Base-by-base conservation (phyloP, 768 basidiomycete genomes). In the Vishniacozyma victoriae region DNA sequence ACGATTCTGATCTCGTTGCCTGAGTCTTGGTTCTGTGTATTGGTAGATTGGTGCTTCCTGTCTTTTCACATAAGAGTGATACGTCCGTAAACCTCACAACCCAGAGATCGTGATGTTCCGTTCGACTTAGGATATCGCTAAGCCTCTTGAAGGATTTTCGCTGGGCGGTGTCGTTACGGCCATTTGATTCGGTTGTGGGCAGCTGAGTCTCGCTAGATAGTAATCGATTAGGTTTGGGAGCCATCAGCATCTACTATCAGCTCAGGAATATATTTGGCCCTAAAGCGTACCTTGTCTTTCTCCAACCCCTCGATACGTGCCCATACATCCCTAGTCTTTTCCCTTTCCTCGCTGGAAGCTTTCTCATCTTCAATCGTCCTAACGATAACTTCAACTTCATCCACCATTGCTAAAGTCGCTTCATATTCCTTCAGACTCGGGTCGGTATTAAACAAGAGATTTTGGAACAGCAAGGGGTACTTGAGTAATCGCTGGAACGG, bases 301-400 rank as follows among this genome's bases (percentile, higher is more conserved):
- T 96, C 91, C 41, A 99, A 73, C 2, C 93, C 93, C 50, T 99
- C 95, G 24, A 99, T 96, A 6, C 95, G 82, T 3, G 92, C 95
- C 59, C 95, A 87, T 2, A 88, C 85, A 70, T 99, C 93, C 13
- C 93, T 78, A 3, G 92, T 95, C 76, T 85, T 86, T 73, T 95
- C 89, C 25, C 93, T 82, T 69, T 93, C 90, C 67, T 97, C 93
- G 72, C 89, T 88, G 69, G 87, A 85, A 46, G 90, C 86, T 77
- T 97, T 97, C 76, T 99, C 91, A 62, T 96, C 93, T 71, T 99
- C 93, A 47, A 99, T 96, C 53, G 86, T 87, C 37, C 93, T 80
- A 40, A 99, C 93, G 61, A 97, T 93, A 16, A 79, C 83, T 74
- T 99, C 95, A 5, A 99, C 87, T 71, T 97, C 91, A 16, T 90